Conservation (phyloP, 345 rosid species). For the Anastatica hierochuntica region DNA sequence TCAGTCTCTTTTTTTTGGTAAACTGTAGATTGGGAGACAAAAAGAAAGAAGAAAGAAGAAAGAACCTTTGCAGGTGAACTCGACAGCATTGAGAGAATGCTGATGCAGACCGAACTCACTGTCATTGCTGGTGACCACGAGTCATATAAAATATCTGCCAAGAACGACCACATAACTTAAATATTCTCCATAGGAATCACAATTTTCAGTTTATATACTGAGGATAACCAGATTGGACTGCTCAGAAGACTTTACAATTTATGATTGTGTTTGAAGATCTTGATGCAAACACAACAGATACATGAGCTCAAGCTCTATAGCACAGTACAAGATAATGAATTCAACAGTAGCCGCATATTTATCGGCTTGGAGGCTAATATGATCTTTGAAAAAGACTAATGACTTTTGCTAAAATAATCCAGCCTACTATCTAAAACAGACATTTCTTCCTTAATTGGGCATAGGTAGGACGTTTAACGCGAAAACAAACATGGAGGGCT, state of each 20-base stretch:
- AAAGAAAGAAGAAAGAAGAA: neutral
- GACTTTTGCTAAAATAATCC: neutral
- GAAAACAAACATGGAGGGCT: neutral
- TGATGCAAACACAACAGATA: neutral
- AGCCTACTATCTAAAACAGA: neutral
- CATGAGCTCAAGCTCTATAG: neutral
- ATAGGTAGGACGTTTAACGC: neutral
- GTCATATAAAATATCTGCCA: slow-evolving; percentile 82
- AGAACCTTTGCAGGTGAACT: slow-evolving; percentile 84
- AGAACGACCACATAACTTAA: neutral
- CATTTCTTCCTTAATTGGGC: neutral
- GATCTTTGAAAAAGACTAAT: neutral
- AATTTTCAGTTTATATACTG: neutral
- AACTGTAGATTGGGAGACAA: too few species aligned
- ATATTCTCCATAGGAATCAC: too few species aligned
- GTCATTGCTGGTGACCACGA: slow-evolving; percentile 99
- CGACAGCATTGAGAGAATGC: slow-evolving; percentile 97
- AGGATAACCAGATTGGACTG: too few species aligned
- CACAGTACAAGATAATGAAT: too few species aligned
- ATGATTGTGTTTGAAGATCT: neutral
- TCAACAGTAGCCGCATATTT: too few species aligned
- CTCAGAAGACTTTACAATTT: too few species aligned
- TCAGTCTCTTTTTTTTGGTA: neutral
- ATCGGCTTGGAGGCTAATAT: neutral
- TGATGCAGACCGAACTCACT: slow-evolving; percentile 89